Evolutionary conservation across 345 rosid genomes (phyloP).

Genomic region (Viola odorata): DNA sequence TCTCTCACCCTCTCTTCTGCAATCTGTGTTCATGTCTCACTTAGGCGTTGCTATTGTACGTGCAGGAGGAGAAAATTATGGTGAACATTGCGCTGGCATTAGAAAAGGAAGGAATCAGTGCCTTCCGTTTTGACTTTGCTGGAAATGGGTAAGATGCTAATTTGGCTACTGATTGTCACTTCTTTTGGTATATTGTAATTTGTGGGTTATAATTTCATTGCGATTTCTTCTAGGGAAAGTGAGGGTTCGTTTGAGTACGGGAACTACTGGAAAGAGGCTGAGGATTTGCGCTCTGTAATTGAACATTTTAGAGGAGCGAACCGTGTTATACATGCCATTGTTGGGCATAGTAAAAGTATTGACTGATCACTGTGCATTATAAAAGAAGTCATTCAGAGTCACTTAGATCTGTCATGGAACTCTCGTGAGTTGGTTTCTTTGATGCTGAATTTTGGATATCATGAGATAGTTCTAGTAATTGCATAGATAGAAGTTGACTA

Average conservation of each 20-base stretch:
- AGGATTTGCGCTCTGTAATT: conserved; percentile 21
- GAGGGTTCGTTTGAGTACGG: conserved; percentile 21
- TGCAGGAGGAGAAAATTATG: conserved; percentile 15
- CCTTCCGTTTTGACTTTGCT: conserved; percentile 28
- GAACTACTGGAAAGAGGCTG: conserved; percentile 21
- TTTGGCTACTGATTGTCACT: background rate
- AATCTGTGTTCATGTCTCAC: background rate
- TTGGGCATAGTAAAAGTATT: conserved; percentile 26
- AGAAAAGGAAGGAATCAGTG: conserved; percentile 25
- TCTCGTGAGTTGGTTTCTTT: background rate
- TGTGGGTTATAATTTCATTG: background rate
- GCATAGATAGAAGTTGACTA: too few species aligned
- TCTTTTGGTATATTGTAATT: background rate
- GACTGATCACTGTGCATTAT: background rate
- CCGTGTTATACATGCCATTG: conserved; percentile 16
- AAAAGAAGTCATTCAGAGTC: background rate
- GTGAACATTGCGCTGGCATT: conserved; percentile 19
- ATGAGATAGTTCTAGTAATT: too few species aligned
- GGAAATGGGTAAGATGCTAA: conserved; percentile 22
- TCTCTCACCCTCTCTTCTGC: background rate
- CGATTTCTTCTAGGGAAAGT: conserved; percentile 16
- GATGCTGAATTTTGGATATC: background rate
- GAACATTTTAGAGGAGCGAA: conserved; percentile 18
- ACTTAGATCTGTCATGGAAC: background rate
- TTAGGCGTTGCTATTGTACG: background rate